Conservation (phyloP, 805 yeast genomes). For the Schwanniomyces occidentalis region DNA sequence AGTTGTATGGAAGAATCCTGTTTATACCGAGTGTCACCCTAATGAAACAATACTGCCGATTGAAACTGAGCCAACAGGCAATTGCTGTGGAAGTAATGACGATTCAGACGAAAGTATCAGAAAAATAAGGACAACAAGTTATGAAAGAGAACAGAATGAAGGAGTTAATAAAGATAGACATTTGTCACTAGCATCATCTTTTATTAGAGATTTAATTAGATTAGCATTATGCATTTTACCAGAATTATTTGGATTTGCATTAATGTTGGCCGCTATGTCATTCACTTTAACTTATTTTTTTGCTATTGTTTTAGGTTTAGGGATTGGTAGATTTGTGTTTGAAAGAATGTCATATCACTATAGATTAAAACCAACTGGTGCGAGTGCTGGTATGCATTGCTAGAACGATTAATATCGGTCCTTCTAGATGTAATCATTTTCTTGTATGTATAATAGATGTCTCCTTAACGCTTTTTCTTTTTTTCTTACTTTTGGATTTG, state of each 20-base stretch:
- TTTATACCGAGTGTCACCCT: conserved; percentile 20
- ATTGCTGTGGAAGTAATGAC: conserved; percentile 6
- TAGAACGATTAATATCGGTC: too few species aligned
- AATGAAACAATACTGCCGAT: conserved; percentile 10
- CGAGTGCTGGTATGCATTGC: conserved; percentile 8
- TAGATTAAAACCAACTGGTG: conserved; percentile 14
- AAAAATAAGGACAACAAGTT: too few species aligned
- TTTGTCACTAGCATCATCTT: conserved; percentile 15
- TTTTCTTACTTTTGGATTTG: too few species aligned
- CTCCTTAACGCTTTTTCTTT: too few species aligned
- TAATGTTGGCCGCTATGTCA: conserved; percentile 81
- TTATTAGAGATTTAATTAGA: conserved; percentile 56
- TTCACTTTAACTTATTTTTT: conserved; percentile 67
- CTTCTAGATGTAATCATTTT: too few species aligned
- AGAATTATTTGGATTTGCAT: conserved; percentile 65
- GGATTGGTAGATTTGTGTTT: conserved; percentile 69
- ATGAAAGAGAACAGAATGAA: too few species aligned
- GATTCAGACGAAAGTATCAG: not conserved
- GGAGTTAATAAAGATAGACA: not conserved
- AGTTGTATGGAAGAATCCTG: conserved; percentile 55
- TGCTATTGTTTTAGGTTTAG: conserved; percentile 68
- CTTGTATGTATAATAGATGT: too few species aligned
- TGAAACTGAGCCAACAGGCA: not conserved
- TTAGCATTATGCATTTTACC: conserved; percentile 56
- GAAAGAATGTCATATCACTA: conserved; percentile 52